Conservation (phyloP, 306 rosid species). For the Ormosia semicastrata region DNA sequence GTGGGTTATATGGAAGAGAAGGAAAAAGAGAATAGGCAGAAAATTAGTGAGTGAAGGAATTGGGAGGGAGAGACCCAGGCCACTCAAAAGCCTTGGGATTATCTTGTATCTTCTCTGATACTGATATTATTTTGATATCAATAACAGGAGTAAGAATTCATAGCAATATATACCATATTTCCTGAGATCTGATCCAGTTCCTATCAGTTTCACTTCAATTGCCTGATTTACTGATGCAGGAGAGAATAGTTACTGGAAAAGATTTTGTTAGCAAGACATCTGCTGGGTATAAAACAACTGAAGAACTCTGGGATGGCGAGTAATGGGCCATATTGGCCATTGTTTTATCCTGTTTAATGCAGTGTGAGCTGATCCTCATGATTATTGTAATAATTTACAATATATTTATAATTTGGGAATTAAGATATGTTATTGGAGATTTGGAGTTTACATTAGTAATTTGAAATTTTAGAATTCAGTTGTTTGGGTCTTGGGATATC, state of each 20-base stretch:
- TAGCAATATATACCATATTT: too few species aligned
- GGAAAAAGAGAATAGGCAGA: too few species aligned
- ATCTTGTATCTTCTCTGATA: background rate
- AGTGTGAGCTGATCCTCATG: background rate
- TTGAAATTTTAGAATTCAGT: background rate
- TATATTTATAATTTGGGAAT: background rate
- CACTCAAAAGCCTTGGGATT: too few species aligned
- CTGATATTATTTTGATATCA: too few species aligned
- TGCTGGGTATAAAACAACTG: slow-evolving; percentile 47
- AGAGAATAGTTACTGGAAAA: slow-evolving; percentile 29
- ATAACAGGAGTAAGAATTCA: too few species aligned
- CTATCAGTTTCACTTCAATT: background rate
- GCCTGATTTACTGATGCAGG: slow-evolving; percentile 35
- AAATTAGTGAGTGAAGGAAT: too few species aligned
- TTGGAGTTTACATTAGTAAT: background rate
- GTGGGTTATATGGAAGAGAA: too few species aligned
- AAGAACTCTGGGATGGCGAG: slow-evolving; percentile 61
- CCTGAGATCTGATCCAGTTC: background rate
- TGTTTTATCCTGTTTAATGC: background rate
- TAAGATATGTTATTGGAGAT: background rate
- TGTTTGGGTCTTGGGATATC: too few species aligned
- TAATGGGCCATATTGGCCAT: background rate
- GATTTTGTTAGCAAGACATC: slow-evolving; percentile 24
- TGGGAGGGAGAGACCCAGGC: too few species aligned
- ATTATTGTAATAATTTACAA: slow-evolving; percentile 12